Percentiles rank a stretch among this genome's conserved stretches.
These are phyloP conservation scores for Saksenaea vasiformis DNA, from an alignment of 371 early-diverging fungal genomes.

Conservation along the genomic window DNA sequence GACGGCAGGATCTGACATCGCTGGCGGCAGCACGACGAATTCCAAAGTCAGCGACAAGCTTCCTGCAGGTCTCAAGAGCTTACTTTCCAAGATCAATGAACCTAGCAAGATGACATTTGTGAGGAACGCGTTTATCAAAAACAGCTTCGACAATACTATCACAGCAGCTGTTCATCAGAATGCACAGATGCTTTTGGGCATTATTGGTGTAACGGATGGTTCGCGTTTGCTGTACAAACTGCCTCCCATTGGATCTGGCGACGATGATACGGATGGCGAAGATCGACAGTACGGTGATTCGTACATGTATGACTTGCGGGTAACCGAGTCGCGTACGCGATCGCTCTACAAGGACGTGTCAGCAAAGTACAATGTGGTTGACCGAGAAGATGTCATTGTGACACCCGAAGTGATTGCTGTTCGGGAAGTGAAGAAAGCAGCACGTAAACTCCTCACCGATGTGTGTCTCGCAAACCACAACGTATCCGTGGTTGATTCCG, in stretches of 20 bases:
- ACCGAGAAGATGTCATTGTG: constrained; percentile 13
- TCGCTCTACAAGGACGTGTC: constrained; percentile 18
- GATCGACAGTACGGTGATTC: constrained; percentile 43
- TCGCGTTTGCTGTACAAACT: constrained; percentile 11
- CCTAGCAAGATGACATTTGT: constrained; percentile 26
- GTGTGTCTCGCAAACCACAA: constrained; percentile 36
- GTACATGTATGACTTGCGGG: constrained; percentile 37
- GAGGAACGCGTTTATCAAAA: constrained; percentile 31
- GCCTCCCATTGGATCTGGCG: constrained; percentile 25
- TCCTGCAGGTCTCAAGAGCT: constrained; percentile 41
- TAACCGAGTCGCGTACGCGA: constrained; percentile 29
- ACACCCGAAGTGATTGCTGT: constrained; percentile 28
- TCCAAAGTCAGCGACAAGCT: constrained; percentile 20
- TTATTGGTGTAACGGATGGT: constrained; percentile 14
- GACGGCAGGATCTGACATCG: constrained; percentile 24
- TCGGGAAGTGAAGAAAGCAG: constrained; percentile 19
- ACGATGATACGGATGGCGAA: constrained; percentile 31
- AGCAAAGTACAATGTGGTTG: constrained; percentile 8
- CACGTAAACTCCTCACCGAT: constrained; percentile 19
- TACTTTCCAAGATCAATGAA: constrained; percentile 40
- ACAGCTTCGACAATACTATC: constrained; percentile 24
- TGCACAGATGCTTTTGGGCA: constrained; percentile 19
- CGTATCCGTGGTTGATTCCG: constrained; percentile 41
- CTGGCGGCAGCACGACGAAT: background rate
- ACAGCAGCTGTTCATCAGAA: constrained; percentile 5